Evolutionary conservation across 345 rosid species (phyloP).

Genomic region (Brassica napus): Da-Ae NC_063452.1:22234501-22235000

Average conservation of each 20-base stretch:
- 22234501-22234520: constrained; percentile 68
- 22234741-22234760: constrained; percentile 50
- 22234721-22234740: constrained; percentile 68
- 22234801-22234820: no score
- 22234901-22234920: no score
- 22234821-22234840: constrained; percentile 54
- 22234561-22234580: constrained; percentile 71
- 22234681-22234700: constrained; percentile 12
- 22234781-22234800: constrained; percentile 60
- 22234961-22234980: no score
- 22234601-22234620: constrained; percentile 60
- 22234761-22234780: constrained; percentile 60
- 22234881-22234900: no score
- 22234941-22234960: no score
- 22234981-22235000: no score
- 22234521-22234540: constrained; percentile 62
- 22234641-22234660: not conserved
- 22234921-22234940: no score
- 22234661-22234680: not conserved
- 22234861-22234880: constrained; percentile 49
- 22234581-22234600: constrained; percentile 41
- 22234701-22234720: constrained; percentile 87
- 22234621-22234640: constrained; percentile 1
- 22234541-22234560: constrained; percentile 85
- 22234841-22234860: constrained; percentile 51